phyloP scores from a whole-genome alignment of 148 eudicot genomes.

The Hydrangea macrophylla region DNA sequence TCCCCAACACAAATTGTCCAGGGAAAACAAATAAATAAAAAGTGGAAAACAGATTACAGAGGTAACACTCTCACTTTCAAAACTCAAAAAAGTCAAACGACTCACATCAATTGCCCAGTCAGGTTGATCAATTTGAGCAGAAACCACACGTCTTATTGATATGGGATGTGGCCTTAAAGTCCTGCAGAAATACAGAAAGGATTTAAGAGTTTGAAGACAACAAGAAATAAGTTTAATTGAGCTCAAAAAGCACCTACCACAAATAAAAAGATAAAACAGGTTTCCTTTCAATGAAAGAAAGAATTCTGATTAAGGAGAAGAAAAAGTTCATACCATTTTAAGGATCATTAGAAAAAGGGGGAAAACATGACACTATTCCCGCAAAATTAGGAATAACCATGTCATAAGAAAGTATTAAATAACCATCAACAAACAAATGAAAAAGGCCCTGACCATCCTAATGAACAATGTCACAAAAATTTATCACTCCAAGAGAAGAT shows the following conservation, averaged over 20 bases:
- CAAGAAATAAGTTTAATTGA: background rate
- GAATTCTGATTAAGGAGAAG: background rate
- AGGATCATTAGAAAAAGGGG: background rate
- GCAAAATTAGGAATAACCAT: background rate
- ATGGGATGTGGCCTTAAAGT: constrained; percentile 73
- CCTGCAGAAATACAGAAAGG: constrained; percentile 43
- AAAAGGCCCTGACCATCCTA: too few species aligned
- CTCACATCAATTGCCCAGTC: constrained; percentile 96
- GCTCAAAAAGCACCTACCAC: background rate
- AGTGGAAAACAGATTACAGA: background rate
- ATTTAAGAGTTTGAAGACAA: constrained; percentile 6
- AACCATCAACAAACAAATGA: background rate
- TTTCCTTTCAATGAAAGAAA: background rate
- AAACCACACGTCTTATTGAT: constrained; percentile 64
- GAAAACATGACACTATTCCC: background rate
- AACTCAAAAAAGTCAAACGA: constrained; percentile 9
- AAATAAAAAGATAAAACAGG: background rate
- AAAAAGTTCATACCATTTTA: background rate
- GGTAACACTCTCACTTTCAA: background rate
- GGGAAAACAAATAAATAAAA: background rate
- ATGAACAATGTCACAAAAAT: too few species aligned
- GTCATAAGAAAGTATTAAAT: background rate
- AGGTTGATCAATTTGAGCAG: constrained; percentile 68
- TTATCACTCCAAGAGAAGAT: too few species aligned
- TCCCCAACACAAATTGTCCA: background rate